Percentiles rank a stretch among this genome's conserved stretches.
phyloP scores from a whole-genome alignment of 768 basidiomycete genomes.

The Psilocybe tampanensis region DNA sequence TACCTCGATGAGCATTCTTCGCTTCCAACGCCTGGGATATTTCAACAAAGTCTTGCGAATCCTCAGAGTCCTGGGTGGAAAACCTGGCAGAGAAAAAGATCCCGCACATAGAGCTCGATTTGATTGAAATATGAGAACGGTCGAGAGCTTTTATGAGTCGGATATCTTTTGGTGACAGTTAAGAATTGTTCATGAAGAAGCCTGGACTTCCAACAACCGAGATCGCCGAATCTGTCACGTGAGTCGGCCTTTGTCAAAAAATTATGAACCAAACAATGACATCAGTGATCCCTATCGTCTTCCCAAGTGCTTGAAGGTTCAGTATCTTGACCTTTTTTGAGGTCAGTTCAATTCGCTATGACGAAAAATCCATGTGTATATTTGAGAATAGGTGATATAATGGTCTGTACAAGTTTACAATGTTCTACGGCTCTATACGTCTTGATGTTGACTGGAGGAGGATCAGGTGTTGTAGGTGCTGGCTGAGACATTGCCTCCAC shows the following conservation, averaged over 20 bases:
- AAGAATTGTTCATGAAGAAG: no score
- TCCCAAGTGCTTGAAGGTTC: no score
- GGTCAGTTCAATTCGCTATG: no score
- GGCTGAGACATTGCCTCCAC: conserved; percentile 93
- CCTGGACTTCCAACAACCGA: no score
- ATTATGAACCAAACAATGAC: no score
- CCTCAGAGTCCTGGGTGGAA: conserved; percentile 9
- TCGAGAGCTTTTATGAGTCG: not conserved
- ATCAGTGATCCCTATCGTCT: not conserved
- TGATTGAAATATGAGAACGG: no score
- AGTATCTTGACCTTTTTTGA: no score
- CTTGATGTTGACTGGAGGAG: not conserved
- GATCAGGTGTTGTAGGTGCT: conserved; percentile 71
- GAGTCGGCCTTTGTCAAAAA: no score
- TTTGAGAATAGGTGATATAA: conserved; percentile 8
- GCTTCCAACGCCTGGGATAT: conserved; percentile 31
- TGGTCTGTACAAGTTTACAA: conserved; percentile 14
- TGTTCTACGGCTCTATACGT: conserved; percentile 17
- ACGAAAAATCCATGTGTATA: conserved; percentile 1
- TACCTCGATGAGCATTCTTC: conserved; percentile 65
- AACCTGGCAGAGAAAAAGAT: conserved; percentile 55
- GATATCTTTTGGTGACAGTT: no score
- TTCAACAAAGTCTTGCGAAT: conserved; percentile 9
- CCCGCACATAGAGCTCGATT: conserved; percentile 60
- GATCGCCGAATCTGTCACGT: not conserved